These are phyloP conservation scores for Acer campestre DNA, from an alignment of 345 rosid species.

Conservation along the genomic window DNA sequence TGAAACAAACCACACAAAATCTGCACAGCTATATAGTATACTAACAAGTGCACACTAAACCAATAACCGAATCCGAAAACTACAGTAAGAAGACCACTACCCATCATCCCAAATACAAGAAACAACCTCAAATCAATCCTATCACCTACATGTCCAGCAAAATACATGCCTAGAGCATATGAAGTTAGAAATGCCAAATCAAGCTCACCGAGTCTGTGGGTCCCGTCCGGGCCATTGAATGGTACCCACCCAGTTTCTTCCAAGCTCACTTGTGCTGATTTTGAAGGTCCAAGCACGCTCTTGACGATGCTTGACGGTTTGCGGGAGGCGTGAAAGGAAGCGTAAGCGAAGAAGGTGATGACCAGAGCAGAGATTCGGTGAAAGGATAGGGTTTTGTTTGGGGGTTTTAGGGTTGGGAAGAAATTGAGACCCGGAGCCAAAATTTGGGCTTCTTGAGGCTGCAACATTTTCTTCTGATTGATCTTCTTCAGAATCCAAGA, in stretches of 20 bases:
- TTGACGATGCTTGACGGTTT: constrained; percentile 95
- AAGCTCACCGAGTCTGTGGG: constrained; percentile 82
- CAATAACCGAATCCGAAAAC: constrained; percentile 83
- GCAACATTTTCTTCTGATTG: constrained; percentile 26
- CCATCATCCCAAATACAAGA: constrained; percentile 90
- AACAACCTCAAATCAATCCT: constrained; percentile 80
- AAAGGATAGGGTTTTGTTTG: constrained; percentile 62
- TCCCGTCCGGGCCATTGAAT: constrained; percentile 67
- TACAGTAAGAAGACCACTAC: constrained; percentile 77
- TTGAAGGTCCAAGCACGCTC: constrained; percentile 76
- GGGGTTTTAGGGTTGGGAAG: constrained; percentile 64
- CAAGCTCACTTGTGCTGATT: constrained; percentile 27
- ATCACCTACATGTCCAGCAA: constrained; percentile 88
- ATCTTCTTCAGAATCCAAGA: too few relatives aligned
- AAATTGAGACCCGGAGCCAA: constrained; percentile 55
- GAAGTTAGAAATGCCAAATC: constrained; percentile 82
- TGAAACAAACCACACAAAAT: constrained; percentile 83
- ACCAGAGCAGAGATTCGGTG: constrained; percentile 57
- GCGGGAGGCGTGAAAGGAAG: constrained; percentile 95
- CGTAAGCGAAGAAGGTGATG: constrained; percentile 81
- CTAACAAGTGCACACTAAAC: constrained; percentile 62
- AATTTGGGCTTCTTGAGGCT: constrained; percentile 28
- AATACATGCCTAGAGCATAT: constrained; percentile 81
- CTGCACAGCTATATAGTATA: constrained; percentile 65
- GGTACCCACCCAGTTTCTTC: constrained; percentile 79